These are phyloP conservation scores for Falciphora oryzae DNA, from an alignment of 2,329 filamentous ascomycete genomes.

Conservation along the genomic window DNA sequence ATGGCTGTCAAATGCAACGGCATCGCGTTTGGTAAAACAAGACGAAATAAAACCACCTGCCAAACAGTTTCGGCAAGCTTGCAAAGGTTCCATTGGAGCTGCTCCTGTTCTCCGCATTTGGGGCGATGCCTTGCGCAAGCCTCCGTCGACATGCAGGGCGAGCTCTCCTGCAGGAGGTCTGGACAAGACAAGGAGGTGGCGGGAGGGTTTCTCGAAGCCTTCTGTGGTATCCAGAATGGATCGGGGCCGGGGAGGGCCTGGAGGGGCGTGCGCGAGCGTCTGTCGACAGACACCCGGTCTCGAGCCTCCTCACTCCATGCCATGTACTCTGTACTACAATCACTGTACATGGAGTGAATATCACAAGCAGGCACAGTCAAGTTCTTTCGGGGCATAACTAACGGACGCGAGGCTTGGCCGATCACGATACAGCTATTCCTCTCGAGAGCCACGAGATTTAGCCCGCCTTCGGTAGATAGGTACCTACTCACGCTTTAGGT, in stretches of 20 bases:
- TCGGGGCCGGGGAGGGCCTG: background rate
- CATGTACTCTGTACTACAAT: too few species aligned
- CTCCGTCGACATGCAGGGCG: background rate
- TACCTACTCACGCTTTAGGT: too few species aligned
- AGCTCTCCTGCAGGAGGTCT: background rate
- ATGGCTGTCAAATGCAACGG: background rate
- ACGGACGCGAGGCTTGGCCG: too few species aligned
- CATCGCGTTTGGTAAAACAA: background rate
- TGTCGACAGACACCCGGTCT: background rate
- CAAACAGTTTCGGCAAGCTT: background rate
- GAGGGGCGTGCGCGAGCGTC: background rate
- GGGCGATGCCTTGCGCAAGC: background rate
- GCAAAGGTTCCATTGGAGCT: too few species aligned
- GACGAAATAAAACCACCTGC: background rate
- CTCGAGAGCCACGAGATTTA: too few species aligned
- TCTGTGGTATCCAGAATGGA: background rate
- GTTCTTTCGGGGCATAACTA: too few species aligned
- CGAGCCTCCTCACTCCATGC: background rate
- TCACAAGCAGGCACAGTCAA: too few species aligned
- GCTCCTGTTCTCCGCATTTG: background rate
- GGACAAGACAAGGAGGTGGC: slow-evolving; percentile 1
- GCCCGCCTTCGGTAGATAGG: too few species aligned
- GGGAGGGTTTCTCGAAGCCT: background rate
- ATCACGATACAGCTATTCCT: too few species aligned
- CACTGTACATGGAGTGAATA: too few species aligned